Evolutionary conservation across 495 filamentous ascomycete genomes (phyloP), one percentile per base, ranked within the genome.

Genomic region (Aspergillus homomorphus): DNA sequence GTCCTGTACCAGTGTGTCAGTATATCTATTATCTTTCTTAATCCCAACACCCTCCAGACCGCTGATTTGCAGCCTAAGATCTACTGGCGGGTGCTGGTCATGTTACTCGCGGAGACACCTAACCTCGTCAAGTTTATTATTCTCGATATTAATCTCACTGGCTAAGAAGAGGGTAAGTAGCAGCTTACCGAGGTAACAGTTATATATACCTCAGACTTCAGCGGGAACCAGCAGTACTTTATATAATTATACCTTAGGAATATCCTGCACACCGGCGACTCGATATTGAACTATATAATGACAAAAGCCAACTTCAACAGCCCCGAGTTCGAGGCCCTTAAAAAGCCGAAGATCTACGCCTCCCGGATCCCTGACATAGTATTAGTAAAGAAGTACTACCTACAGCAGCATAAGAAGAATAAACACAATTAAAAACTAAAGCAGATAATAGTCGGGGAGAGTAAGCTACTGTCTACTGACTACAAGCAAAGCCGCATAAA

Each of bases 341-440:
- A 95, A 70, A 70, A 78, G 55, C 85, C 82, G 64, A 78, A 83
- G 66, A 77, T 82, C 20, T 89, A 90, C 75, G 73, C 83, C 4
- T 87, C 84, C 12, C 86, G 80, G 3, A 87, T 99, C 45, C 94
- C 95, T 0, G 95, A 98, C 61, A 94, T 97, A 1, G 69, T 98
- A 0, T 82, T 99, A 2, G 90, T 99, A 61, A 96, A 95, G 91
- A 99, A 99, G 70, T 82, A 85, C 79, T 98, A 95, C 72, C 83
- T 89, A 6, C 86, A 91, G 70, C 87, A 87, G 64, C 88, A 90
- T 80, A 91, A 92, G 81, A 89, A 87, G 77, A 90, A 89, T 77
- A 82, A 77, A 65, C 85, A 94, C 44, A 86, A 88, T 74, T 98
- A 93, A 93, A 88, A 87, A 60, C 84, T 98, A 65, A 92, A 89